phyloP scores from a whole-genome alignment of 1,139 yeast species.

The Yamadazyma mexicana region DNA sequence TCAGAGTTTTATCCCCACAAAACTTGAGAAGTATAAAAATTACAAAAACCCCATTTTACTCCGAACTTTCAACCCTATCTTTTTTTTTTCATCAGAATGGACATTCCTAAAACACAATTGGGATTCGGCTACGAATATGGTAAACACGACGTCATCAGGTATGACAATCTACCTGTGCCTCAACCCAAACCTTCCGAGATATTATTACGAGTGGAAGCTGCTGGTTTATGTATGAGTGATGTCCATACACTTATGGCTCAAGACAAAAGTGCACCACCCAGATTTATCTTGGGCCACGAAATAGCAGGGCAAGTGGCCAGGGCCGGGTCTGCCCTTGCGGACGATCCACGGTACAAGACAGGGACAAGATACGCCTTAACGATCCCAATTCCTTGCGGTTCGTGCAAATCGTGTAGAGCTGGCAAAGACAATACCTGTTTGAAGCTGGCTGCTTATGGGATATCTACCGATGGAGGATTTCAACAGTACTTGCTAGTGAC shows the following conservation, averaged over 20 bases:
- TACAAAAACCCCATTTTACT: conserved; percentile 1
- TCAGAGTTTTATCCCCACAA: background rate
- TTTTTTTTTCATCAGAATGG: conserved; percentile 4
- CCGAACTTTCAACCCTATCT: background rate
- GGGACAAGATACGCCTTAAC: conserved; percentile 41
- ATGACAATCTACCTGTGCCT: conserved; percentile 34
- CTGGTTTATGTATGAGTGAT: conserved; percentile 55
- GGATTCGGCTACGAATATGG: conserved; percentile 30
- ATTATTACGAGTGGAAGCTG: conserved; percentile 49
- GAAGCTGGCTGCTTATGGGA: conserved; percentile 34
- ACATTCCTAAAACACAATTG: conserved; percentile 20
- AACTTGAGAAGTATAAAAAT: background rate
- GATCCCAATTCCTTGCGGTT: conserved; percentile 44
- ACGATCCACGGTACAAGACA: conserved; percentile 23
- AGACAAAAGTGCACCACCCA: conserved; percentile 15
- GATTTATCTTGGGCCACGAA: conserved; percentile 58
- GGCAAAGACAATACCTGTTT: conserved; percentile 46
- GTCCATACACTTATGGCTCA: conserved; percentile 41
- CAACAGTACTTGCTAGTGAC: conserved; percentile 44
- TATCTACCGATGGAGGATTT: conserved; percentile 51
- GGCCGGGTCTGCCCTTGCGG: conserved; percentile 35
- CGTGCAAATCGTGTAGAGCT: conserved; percentile 40
- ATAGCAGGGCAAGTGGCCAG: conserved; percentile 50
- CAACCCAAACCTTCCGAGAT: conserved; percentile 37
- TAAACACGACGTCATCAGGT: conserved; percentile 20